These are phyloP conservation scores for Nakaseomyces nivariensis DNA, from an alignment of 1,139 yeast genomes.

Conservation along the genomic window DNA sequence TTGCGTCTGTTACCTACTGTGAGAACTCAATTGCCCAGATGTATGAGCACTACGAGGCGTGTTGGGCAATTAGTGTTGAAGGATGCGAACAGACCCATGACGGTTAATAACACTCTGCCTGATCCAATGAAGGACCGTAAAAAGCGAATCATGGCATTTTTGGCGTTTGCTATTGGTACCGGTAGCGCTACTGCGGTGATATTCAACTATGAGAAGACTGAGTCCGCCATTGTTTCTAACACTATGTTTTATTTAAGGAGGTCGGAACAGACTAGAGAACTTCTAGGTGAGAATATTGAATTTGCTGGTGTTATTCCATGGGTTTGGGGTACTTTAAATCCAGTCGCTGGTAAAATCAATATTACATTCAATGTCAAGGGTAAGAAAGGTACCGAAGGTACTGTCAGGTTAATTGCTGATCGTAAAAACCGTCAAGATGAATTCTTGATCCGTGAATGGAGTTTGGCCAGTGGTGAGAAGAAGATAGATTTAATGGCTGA, in stretches of 20 bases:
- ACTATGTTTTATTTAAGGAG: slow-evolving; percentile 78
- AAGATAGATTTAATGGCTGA: slow-evolving; percentile 46
- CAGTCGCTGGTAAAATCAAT: slow-evolving; percentile 72
- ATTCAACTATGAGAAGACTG: slow-evolving; percentile 84
- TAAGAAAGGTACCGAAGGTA: slow-evolving; percentile 39
- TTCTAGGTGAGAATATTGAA: slow-evolving; percentile 66
- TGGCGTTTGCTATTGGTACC: slow-evolving; percentile 54
- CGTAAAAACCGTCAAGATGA: slow-evolving; percentile 48
- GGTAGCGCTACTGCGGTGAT: slow-evolving; percentile 57
- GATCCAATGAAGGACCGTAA: slow-evolving; percentile 54
- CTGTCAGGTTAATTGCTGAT: slow-evolving; percentile 47
- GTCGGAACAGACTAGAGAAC: slow-evolving; percentile 53
- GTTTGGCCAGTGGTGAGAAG: slow-evolving; percentile 38
- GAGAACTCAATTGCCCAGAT: slow-evolving; percentile 6
- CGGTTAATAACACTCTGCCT: slow-evolving; percentile 58
- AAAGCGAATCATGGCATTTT: slow-evolving; percentile 43
- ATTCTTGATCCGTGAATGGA: slow-evolving; percentile 53
- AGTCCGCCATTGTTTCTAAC: slow-evolving; percentile 82
- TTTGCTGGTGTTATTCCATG: slow-evolving; percentile 72
- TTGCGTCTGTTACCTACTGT: background rate
- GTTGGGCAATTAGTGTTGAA: slow-evolving; percentile 14
- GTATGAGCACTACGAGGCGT: background rate
- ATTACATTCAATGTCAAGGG: slow-evolving; percentile 66
- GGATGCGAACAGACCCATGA: slow-evolving; percentile 36
- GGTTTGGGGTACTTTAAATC: slow-evolving; percentile 78